phyloP scores from a whole-genome alignment of 192 early-diverging fungal genomes.

The Cetraspora pellucida region DNA sequence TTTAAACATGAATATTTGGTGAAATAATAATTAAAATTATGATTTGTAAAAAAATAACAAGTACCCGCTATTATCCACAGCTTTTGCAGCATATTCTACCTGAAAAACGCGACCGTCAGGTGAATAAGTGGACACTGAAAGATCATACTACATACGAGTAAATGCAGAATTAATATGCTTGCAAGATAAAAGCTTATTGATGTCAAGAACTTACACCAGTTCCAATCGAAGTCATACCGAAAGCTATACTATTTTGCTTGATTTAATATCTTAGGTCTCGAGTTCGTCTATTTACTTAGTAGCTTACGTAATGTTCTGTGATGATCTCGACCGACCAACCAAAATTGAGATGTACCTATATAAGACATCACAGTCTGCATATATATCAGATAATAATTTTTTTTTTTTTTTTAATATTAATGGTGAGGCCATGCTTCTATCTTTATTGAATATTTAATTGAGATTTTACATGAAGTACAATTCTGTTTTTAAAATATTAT shows the following conservation, averaged over 20 bases:
- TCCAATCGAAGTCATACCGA: conserved; percentile 84
- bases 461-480: too few relatives aligned
- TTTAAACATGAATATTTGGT: background rate
- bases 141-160: conserved; percentile 77
- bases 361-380: too few relatives aligned
- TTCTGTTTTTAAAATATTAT: too few relatives aligned
- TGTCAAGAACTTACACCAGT: conserved; percentile 69
- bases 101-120: conserved; percentile 99
- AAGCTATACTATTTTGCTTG: background rate
- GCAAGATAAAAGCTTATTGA: background rate
- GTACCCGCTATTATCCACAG: conserved; percentile 98
- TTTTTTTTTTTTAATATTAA: too few relatives aligned
- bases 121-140: conserved; percentile 97
- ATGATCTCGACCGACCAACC: too few relatives aligned
- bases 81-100: conserved; percentile 97
- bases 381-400: too few relatives aligned
- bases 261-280: too few relatives aligned
- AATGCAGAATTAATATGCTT: conserved; percentile 19
- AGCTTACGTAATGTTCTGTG: too few relatives aligned
- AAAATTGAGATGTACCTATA: too few relatives aligned
- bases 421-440: too few relatives aligned
- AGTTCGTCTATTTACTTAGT: too few relatives aligned
- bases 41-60: conserved; percentile 1
- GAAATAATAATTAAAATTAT: background rate
- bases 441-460: too few relatives aligned